Conservation (phyloP, 2,329 filamentous ascomycete species). For the Diplodia scrobiculata region DNA sequence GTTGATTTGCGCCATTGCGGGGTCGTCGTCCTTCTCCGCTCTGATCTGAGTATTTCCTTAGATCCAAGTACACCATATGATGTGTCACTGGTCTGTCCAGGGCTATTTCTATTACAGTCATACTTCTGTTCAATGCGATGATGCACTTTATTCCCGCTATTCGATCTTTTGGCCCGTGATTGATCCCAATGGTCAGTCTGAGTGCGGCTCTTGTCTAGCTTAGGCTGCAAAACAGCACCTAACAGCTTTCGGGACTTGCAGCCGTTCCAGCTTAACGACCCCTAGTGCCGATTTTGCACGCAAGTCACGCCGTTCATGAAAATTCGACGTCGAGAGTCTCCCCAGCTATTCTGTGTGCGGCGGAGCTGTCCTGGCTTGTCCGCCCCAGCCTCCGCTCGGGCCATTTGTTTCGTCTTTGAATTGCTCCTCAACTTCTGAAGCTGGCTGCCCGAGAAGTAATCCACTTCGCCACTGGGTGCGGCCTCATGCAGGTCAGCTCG, state of each 20-base stretch:
- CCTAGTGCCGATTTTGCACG: not conserved
- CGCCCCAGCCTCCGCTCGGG: not conserved
- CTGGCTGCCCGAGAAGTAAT: too few species aligned
- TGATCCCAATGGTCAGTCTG: not conserved
- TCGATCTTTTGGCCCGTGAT: not conserved
- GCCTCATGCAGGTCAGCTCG: constrained; percentile 18
- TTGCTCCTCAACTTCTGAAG: not conserved
- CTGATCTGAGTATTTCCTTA: not conserved
- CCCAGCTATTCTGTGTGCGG: not conserved
- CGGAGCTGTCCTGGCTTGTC: not conserved
- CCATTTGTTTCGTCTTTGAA: not conserved
- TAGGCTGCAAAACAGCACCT: constrained; percentile 1
- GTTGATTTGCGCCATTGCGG: not conserved
- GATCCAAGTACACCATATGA: not conserved
- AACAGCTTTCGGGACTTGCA: not conserved
- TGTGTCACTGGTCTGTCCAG: not conserved
- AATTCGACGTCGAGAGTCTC: not conserved
- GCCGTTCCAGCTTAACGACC: not conserved
- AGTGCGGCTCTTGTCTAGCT: not conserved
- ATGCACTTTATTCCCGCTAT: not conserved
- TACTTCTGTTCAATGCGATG: constrained; percentile 2
- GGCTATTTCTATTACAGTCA: not conserved
- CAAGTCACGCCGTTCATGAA: not conserved
- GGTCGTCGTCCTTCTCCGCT: not conserved
- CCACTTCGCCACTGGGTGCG: not conserved